phyloP scores from a whole-genome alignment of 148 eudicot genomes.

The Camellia japonica region DNA sequence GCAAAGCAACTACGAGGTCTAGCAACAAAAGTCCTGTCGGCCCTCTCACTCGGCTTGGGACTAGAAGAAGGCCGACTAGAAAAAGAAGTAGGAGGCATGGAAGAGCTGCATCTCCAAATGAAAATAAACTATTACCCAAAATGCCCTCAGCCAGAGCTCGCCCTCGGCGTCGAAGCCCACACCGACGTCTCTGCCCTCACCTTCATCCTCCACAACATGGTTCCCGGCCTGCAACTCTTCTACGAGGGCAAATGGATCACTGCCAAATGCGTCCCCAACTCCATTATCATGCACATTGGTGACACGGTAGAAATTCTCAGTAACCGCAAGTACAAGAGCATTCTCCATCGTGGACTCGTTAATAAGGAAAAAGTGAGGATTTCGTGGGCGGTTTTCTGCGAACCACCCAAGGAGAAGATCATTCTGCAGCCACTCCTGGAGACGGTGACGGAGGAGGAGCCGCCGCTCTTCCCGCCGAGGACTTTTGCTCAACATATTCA shows the following conservation, averaged over 20 bases:
- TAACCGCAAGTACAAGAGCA: slow-evolving; percentile 86
- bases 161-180: slow-evolving; percentile 94
- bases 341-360: slow-evolving; percentile 82
- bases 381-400: slow-evolving; percentile 96
- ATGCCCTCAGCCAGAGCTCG: slow-evolving; percentile 93
- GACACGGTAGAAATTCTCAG: slow-evolving; percentile 82
- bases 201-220: slow-evolving; percentile 93
- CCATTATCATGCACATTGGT: slow-evolving; percentile 90
- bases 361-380: slow-evolving; percentile 87
- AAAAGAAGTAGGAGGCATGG: slow-evolving; percentile 71
- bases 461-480: slow-evolving; percentile 66
- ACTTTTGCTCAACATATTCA: slow-evolving; percentile 73
- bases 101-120: slow-evolving; percentile 73
- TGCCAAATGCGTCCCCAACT: slow-evolving; percentile 79
- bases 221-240: slow-evolving; percentile 85
- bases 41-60: slow-evolving; percentile 66
- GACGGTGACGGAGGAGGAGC: slow-evolving; percentile 55
- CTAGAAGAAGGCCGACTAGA: slow-evolving; percentile 69
- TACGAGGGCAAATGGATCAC: slow-evolving; percentile 80
- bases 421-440: slow-evolving; percentile 74
- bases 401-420: slow-evolving; percentile 84
- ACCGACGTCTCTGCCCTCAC: slow-evolving; percentile 80
- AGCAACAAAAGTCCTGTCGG: slow-evolving; percentile 62
- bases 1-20: slow-evolving; percentile 59
- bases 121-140: slow-evolving; percentile 91